Conservation (phyloP, 345 rosid genomes). For the Gossypium herbaceum region DNA sequence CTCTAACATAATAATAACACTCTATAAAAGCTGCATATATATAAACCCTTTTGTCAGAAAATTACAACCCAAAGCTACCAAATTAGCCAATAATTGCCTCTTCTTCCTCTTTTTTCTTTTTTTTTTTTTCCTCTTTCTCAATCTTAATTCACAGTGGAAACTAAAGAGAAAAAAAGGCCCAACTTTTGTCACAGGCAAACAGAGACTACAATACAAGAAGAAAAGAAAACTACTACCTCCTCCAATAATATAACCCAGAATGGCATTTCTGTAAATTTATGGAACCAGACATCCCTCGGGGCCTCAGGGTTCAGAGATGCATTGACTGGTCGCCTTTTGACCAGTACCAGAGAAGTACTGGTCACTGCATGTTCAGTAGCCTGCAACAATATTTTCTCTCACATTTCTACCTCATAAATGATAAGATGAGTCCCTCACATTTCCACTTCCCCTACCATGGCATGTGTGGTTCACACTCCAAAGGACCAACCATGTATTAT, state of each 20-base stretch:
- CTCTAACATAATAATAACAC: constrained; percentile 9
- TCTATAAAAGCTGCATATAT: constrained; percentile 19
- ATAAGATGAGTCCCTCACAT: background rate
- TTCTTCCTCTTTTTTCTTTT: background rate
- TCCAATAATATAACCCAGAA: constrained; percentile 20
- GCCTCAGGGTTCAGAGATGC: constrained; percentile 27
- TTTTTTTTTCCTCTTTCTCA: background rate
- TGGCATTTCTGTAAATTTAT: constrained; percentile 31
- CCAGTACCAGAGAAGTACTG: constrained; percentile 31
- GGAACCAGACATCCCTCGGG: constrained; percentile 11
- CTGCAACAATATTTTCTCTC: constrained; percentile 14
- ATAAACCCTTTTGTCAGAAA: constrained; percentile 35
- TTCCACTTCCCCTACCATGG: background rate
- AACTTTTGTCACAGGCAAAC: constrained; percentile 20
- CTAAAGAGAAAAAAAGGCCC: constrained; percentile 13
- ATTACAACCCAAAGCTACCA: constrained; percentile 28
- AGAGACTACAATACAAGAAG: constrained; percentile 10
- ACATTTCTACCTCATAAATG: constrained; percentile 29
- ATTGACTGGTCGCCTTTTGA: constrained; percentile 58
- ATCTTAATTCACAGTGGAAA: constrained; percentile 16
- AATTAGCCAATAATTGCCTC: constrained; percentile 35
- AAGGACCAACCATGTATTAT: background rate
- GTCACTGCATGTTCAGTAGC: constrained; percentile 9
- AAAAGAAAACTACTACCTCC: background rate
- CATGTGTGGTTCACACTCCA: constrained; percentile 7